phyloP scores from a whole-genome alignment of 2,329 filamentous ascomycete genomes.

The Lachnellula willkommii region DNA sequence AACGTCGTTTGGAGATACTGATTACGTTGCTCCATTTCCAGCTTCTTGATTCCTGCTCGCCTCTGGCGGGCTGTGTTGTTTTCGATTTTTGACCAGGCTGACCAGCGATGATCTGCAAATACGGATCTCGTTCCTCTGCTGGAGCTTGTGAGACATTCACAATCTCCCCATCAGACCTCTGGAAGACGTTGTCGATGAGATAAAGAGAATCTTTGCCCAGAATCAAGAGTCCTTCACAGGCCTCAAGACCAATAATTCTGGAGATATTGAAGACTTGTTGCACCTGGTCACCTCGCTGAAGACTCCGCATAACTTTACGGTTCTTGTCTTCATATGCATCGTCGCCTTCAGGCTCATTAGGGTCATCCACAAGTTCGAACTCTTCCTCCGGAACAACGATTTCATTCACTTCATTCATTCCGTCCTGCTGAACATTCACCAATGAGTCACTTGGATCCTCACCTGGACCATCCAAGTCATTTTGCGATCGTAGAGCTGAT shows the following conservation, averaged over 20 bases:
- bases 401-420: constrained; percentile 15
- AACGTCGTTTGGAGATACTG: constrained; percentile 91
- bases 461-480: constrained; percentile 12
- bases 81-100: constrained; percentile 63
- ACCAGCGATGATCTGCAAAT: constrained; percentile 87
- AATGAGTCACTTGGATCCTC: constrained; percentile 11
- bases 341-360: constrained; percentile 72
- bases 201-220: constrained; percentile 89
- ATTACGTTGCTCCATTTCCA: constrained; percentile 96
- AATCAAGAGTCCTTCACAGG: constrained; percentile 87
- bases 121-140: constrained; percentile 85
- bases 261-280: constrained; percentile 95
- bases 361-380: constrained; percentile 93
- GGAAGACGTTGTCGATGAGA: constrained; percentile 94
- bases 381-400: constrained; percentile 62
- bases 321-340: constrained; percentile 95
- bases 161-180: constrained; percentile 90
- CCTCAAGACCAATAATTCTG: constrained; percentile 86
- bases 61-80: constrained; percentile 49
- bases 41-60: constrained; percentile 76
- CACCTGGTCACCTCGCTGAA: constrained; percentile 85
- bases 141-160: constrained; percentile 95
- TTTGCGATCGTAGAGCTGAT: constrained; percentile 4
- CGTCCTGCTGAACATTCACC: constrained; percentile 12
- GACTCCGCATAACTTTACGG: constrained; percentile 89